phyloP scores from a whole-genome alignment of 2,329 filamentous ascomycete genomes.

The Exserohilum turcica region DNA sequence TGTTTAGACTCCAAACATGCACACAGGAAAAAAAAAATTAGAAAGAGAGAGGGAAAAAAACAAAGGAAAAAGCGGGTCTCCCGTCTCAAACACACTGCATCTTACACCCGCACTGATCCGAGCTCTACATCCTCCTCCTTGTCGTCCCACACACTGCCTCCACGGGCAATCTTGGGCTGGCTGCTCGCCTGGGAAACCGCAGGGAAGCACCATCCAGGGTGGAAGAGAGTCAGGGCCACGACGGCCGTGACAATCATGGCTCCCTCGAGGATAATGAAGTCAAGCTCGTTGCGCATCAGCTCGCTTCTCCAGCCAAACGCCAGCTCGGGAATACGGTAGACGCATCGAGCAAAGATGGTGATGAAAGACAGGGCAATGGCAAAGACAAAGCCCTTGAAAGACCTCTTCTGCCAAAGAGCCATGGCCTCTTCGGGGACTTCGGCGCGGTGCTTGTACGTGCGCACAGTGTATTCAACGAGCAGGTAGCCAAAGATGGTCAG shows the following conservation, averaged over 20 bases:
- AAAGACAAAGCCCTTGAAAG: conserved; percentile 39
- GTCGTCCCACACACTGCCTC: conserved; percentile 25
- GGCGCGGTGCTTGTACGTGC: conserved; percentile 36
- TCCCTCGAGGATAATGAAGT: conserved; percentile 60
- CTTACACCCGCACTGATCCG: conserved; percentile 2
- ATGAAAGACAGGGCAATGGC: conserved; percentile 51
- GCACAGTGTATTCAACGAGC: conserved; percentile 45
- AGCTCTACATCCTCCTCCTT: conserved; percentile 24
- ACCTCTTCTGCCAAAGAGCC: conserved; percentile 26
- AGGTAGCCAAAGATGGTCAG: conserved; percentile 55
- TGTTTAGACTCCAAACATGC: background rate
- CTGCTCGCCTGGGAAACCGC: conserved; percentile 33
- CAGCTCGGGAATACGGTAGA: conserved; percentile 58
- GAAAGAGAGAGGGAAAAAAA: too few species aligned
- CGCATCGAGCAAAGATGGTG: conserved; percentile 54
- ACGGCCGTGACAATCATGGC: conserved; percentile 58
- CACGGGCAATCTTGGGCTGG: conserved; percentile 14
- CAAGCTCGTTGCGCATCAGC: conserved; percentile 55
- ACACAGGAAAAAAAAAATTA: background rate
- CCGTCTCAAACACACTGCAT: background rate
- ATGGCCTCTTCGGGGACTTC: conserved; percentile 28
- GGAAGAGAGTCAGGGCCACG: conserved; percentile 53
- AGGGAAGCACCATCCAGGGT: conserved; percentile 52
- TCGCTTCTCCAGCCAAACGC: conserved; percentile 53
- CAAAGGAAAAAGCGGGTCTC: background rate